Percentiles rank a stretch among this genome's conserved stretches.
These are phyloP conservation scores for Penicillium freii DNA, from an alignment of 2,329 filamentous ascomycete species.

Conservation along the genomic window DNA sequence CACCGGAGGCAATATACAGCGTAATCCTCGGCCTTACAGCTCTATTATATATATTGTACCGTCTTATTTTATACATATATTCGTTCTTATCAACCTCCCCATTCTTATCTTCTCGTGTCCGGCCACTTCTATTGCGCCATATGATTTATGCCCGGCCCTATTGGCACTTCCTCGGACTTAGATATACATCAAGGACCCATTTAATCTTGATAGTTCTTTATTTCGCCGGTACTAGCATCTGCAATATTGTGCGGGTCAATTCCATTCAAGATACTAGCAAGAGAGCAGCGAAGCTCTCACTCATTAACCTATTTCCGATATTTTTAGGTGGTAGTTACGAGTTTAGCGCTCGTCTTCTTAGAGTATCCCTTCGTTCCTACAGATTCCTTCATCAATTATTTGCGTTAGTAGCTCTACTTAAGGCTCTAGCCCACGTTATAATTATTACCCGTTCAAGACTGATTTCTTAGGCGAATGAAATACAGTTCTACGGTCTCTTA, in stretches of 20 bases:
- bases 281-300: conserved; percentile 13
- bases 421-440: conserved; percentile 14
- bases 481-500: conserved; percentile 15
- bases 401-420: conserved; percentile 11
- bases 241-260: conserved; percentile 12
- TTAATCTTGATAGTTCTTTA: conserved; percentile 1
- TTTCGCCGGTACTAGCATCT: conserved; percentile 6
- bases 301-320: conserved; percentile 17
- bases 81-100: background rate
- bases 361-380: conserved; percentile 15
- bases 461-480: conserved; percentile 7
- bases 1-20: background rate
- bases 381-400: conserved; percentile 13
- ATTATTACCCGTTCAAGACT: too few relatives aligned
- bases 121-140: conserved; percentile 8
- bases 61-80: background rate
- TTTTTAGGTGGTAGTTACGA: conserved; percentile 17
- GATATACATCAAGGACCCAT: background rate
- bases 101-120: conserved; percentile 14
- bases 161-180: conserved; percentile 6
- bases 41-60: background rate
- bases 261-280: conserved; percentile 7
- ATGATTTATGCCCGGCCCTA: conserved; percentile 14
- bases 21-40: background rate
- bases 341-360: conserved; percentile 15